These are phyloP conservation scores for Beauveria varroae DNA, from an alignment of 2,329 filamentous ascomycete genomes.

Conservation along the genomic window DNA sequence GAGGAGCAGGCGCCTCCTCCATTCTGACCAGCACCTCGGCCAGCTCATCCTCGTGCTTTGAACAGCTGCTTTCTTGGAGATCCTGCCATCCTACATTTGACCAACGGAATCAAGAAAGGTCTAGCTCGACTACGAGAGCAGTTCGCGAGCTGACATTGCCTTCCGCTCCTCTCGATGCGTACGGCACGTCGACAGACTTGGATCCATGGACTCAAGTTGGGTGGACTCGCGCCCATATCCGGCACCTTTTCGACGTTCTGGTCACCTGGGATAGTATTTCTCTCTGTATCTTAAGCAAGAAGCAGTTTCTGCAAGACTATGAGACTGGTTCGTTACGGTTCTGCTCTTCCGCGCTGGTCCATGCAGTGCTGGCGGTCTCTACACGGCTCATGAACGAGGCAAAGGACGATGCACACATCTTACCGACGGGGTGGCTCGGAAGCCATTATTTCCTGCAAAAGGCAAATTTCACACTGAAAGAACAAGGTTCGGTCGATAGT, in stretches of 20 bases:
- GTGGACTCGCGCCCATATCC: conserved; percentile 9
- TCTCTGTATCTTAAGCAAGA: conserved; percentile 16
- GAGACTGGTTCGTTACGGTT: conserved; percentile 4
- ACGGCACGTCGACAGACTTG: background rate
- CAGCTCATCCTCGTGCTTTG: background rate
- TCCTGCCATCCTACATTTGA: background rate
- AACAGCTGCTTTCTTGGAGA: conserved; percentile 4
- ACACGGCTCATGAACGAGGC: conserved; percentile 4
- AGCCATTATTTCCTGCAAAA: conserved; percentile 9
- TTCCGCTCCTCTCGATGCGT: background rate
- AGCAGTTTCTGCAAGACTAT: conserved; percentile 21
- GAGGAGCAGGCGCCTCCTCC: background rate
- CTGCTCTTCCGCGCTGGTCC: conserved; percentile 13
- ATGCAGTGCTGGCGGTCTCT: conserved; percentile 10
- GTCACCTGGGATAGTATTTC: conserved; percentile 11
- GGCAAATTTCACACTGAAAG: background rate
- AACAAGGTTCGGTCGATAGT: background rate
- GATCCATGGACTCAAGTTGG: conserved; percentile 6
- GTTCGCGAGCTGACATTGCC: background rate
- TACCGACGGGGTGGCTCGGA: background rate
- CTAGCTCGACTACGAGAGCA: background rate
- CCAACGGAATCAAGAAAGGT: background rate
- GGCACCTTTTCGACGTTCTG: conserved; percentile 9
- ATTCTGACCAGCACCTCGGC: background rate
- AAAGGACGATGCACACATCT: background rate